A percentile compares a stretch with the other conserved stretches of the same genome.
These are phyloP conservation scores for Metarhizium album DNA, from an alignment of 2,329 filamentous ascomycete genomes.

Conservation along the genomic window DNA sequence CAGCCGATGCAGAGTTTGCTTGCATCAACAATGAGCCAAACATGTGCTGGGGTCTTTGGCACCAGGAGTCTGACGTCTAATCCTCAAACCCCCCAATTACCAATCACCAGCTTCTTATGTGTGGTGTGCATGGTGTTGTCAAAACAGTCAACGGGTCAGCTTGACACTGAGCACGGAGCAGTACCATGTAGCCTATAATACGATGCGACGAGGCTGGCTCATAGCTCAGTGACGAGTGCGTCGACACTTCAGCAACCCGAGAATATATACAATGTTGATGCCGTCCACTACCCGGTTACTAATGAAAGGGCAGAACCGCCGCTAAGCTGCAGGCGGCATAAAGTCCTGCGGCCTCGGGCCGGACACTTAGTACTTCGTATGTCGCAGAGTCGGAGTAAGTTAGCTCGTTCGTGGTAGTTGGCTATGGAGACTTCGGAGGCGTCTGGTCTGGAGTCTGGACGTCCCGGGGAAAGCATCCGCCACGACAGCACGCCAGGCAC, in stretches of 20 bases:
- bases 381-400: no score
- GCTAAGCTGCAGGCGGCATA: neutral
- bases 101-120: neutral
- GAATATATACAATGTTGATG: no score
- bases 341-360: neutral
- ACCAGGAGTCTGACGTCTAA: neutral
- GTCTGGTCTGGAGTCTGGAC: no score
- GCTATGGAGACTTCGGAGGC: neutral
- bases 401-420: neutral
- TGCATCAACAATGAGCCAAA: neutral
- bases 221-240: no score
- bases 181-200: no score
- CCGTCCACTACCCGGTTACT: neutral
- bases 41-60: neutral
- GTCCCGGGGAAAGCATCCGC: no score
- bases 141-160: no score
- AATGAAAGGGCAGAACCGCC: slow-evolving; percentile 3
- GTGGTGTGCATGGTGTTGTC: neutral
- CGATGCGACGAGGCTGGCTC: no score
- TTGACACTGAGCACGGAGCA: no score
- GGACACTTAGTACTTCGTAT: neutral
- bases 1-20: no score
- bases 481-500: no score
- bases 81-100: neutral
- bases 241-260: no score